A percentile compares a stretch with the other conserved stretches of the same genome.
phyloP scores from a whole-genome alignment of 1,139 yeast genomes.

The Eremothecium sinecaudum region DNA sequence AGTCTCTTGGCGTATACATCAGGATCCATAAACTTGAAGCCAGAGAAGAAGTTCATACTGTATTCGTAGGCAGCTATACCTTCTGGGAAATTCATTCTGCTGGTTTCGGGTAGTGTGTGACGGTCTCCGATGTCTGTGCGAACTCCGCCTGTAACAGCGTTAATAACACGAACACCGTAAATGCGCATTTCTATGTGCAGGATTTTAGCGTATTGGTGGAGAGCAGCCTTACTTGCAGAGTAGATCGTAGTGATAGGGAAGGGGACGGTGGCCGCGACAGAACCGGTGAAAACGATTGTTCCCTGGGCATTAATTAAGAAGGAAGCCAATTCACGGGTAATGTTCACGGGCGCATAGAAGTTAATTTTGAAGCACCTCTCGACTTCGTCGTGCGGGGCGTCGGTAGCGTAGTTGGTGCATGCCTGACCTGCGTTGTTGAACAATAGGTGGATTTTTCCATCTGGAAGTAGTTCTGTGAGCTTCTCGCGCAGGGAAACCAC shows the following conservation, averaged over 20 bases:
- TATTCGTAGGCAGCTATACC: slow-evolving; percentile 41
- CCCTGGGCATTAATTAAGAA: slow-evolving; percentile 61
- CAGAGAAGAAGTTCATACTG: slow-evolving; percentile 53
- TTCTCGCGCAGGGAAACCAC: slow-evolving; percentile 39
- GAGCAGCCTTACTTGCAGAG: slow-evolving; percentile 68
- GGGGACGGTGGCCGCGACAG: slow-evolving; percentile 55
- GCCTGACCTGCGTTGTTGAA: slow-evolving; percentile 65
- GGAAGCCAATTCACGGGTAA: slow-evolving; percentile 50
- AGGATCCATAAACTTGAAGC: slow-evolving; percentile 51
- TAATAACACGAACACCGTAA: slow-evolving; percentile 63
- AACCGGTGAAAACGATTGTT: slow-evolving; percentile 65
- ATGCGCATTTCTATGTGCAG: slow-evolving; percentile 63
- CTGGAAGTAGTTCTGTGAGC: slow-evolving; percentile 34
- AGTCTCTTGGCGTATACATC: slow-evolving; percentile 48
- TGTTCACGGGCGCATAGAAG: slow-evolving; percentile 57
- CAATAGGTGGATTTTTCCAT: slow-evolving; percentile 46
- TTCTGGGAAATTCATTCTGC: slow-evolving; percentile 46
- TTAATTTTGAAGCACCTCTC: slow-evolving; percentile 56
- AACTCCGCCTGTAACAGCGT: slow-evolving; percentile 62
- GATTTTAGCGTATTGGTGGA: slow-evolving; percentile 57
- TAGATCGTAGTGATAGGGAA: slow-evolving; percentile 67
- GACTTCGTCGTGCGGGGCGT: slow-evolving; percentile 49
- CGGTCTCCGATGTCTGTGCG: slow-evolving; percentile 49
- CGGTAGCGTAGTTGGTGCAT: slow-evolving; percentile 64
- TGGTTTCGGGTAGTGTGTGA: slow-evolving; percentile 47